A percentile compares a stretch with the other conserved stretches of the same genome.
Conservation (phyloP, 805 yeast species). For the Kodamaea restingae region DNA sequence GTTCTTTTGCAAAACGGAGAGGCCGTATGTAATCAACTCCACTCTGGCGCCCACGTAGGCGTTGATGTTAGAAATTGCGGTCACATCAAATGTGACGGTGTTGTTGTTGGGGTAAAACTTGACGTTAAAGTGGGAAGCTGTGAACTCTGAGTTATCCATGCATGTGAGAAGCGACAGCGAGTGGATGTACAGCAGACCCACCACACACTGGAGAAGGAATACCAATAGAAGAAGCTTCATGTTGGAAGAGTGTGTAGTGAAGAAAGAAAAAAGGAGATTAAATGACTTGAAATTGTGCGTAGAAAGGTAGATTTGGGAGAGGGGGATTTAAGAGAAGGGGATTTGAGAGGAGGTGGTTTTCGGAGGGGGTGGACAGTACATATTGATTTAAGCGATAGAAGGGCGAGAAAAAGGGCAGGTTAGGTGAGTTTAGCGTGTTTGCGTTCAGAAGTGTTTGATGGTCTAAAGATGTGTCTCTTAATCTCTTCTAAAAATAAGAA, state of each 20-base stretch:
- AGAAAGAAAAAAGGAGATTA: not conserved
- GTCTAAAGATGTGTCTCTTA: too few relatives aligned
- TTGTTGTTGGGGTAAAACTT: conserved; percentile 61
- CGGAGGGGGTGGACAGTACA: too few relatives aligned
- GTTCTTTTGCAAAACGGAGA: conserved; percentile 51
- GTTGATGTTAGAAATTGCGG: conserved; percentile 74
- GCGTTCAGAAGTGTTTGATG: too few relatives aligned
- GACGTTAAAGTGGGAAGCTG: conserved; percentile 81
- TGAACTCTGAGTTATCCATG: conserved; percentile 82
- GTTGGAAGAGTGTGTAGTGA: not conserved
- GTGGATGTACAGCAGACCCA: conserved; percentile 25
- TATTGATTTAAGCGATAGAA: too few relatives aligned
- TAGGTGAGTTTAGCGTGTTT: too few relatives aligned
- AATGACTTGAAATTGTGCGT: not conserved
- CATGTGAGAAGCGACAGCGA: conserved; percentile 82
- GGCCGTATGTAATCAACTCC: conserved; percentile 75
- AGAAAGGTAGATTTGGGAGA: not conserved
- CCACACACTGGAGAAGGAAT: conserved; percentile 1
- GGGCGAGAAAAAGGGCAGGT: too few relatives aligned
- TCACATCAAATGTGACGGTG: conserved; percentile 61
- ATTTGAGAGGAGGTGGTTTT: too few relatives aligned
- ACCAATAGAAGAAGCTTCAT: conserved; percentile 4
- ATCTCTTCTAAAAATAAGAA: too few relatives aligned
- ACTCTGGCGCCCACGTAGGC: conserved; percentile 61
- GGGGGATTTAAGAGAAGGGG: not conserved